These are phyloP conservation scores for Colletotrichum tropicicola DNA, from an alignment of 2,329 filamentous ascomycete species.

Conservation along the genomic window DNA sequence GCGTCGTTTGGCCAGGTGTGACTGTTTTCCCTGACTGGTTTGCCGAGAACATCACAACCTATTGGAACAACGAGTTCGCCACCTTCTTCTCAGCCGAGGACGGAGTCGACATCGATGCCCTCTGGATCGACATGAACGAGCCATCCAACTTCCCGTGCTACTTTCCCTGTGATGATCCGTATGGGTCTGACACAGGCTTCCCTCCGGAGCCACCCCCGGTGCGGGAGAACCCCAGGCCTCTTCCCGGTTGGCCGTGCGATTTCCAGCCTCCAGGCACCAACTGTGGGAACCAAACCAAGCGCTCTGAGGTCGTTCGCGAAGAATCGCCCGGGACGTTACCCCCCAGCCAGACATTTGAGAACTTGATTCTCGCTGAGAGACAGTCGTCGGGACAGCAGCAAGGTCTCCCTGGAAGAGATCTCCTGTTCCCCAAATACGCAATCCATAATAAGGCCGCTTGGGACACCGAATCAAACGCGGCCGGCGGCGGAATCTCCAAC, in stretches of 20 bases:
- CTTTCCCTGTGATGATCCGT: conserved; percentile 48
- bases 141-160: conserved; percentile 42
- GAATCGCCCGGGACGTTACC: neutral
- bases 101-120: conserved; percentile 78
- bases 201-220: conserved; percentile 72
- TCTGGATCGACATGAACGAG: conserved; percentile 79
- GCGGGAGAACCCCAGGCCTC: conserved; percentile 67
- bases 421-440: conserved; percentile 71
- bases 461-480: conserved; percentile 36
- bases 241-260: conserved; percentile 71
- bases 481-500: conserved; percentile 57
- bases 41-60: conserved; percentile 67
- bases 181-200: conserved; percentile 46
- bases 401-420: conserved; percentile 70
- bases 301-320: conserved; percentile 3
- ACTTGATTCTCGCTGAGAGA: conserved; percentile 30
- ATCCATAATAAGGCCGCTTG: conserved; percentile 70
- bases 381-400: conserved; percentile 49
- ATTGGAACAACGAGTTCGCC: conserved; percentile 75
- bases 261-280: conserved; percentile 27
- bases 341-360: conserved; percentile 9
- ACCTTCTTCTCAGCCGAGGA: conserved; percentile 69
- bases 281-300: conserved; percentile 19
- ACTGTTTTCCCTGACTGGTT: conserved; percentile 84
- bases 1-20: conserved; percentile 82